Evolutionary conservation across 2,329 filamentous ascomycete genomes (phyloP).

Genomic region (Mariannaea sp.): DNA sequence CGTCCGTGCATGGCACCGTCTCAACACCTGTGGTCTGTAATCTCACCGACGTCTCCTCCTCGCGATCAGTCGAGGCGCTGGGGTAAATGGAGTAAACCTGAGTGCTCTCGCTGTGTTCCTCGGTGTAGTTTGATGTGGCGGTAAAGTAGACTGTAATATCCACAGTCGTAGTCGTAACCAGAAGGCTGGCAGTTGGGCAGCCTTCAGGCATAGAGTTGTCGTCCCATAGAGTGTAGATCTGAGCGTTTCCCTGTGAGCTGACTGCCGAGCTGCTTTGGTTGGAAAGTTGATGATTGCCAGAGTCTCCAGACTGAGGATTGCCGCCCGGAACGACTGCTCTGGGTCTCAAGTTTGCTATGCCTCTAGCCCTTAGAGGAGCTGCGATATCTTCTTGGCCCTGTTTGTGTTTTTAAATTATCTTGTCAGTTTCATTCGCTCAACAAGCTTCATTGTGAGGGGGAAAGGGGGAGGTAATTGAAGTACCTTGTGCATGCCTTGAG

Average conservation of each 20-base stretch:
- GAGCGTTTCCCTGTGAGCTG: slow-evolving; percentile 5
- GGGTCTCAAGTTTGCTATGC: background rate
- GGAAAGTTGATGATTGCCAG: slow-evolving; percentile 3
- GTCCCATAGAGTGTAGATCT: background rate
- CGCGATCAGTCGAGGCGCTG: background rate
- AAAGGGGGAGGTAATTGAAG: background rate
- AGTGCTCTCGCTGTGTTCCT: slow-evolving; percentile 14
- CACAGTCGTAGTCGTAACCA: slow-evolving; percentile 41
- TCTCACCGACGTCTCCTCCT: background rate
- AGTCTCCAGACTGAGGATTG: slow-evolving; percentile 6
- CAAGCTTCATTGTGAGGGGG: no score
- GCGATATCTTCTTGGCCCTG: slow-evolving; percentile 13
- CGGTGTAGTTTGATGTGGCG: slow-evolving; percentile 32
- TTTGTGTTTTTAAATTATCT: no score
- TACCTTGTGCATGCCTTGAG: slow-evolving; percentile 29
- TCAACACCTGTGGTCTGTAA: background rate
- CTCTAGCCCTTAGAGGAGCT: background rate
- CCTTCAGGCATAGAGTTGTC: slow-evolving; percentile 20
- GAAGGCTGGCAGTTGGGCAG: slow-evolving; percentile 33
- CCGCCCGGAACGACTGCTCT: background rate
- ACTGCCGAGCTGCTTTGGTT: slow-evolving; percentile 23
- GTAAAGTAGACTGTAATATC: slow-evolving; percentile 45
- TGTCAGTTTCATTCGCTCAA: slow-evolving; percentile 13
- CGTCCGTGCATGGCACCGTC: background rate
- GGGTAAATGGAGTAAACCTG: background rate